These are phyloP conservation scores for Ichthyophthirius multifiliis DNA, from an alignment of 169 alveolate genomes.

Conservation along the genomic window DNA sequence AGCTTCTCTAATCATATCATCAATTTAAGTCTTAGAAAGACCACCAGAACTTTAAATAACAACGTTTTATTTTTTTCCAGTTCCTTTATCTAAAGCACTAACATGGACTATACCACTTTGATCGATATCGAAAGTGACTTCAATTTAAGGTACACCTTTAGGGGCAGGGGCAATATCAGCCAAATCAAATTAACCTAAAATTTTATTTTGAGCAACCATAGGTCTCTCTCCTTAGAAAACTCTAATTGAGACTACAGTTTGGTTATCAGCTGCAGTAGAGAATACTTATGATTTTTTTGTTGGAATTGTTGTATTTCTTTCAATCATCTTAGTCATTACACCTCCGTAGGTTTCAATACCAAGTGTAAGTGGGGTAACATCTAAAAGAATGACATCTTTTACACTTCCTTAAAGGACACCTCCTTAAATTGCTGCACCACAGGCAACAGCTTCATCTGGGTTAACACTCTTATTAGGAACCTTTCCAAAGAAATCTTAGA, in stretches of 20 bases:
- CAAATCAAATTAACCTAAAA: conserved; percentile 97
- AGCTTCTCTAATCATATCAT: conserved; percentile 97
- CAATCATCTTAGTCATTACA: conserved; percentile 94
- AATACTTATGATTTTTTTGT: conserved; percentile 97
- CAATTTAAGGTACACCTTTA: conserved; percentile 91
- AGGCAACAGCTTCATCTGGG: conserved; percentile 99
- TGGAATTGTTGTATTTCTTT: conserved; percentile 98
- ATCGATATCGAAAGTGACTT: conserved; percentile 97
- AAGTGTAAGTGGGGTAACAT: conserved; percentile 91
- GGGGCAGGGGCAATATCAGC: conserved; percentile 99
- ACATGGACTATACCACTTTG: conserved; percentile 98
- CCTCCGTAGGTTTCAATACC: conserved; percentile 99
- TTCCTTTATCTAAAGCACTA: conserved; percentile 96
- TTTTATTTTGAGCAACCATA: conserved; percentile 96
- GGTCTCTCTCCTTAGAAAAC: conserved; percentile 99
- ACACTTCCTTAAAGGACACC: conserved; percentile 97
- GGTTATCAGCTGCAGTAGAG: conserved; percentile 98
- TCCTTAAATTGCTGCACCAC: conserved; percentile 99
- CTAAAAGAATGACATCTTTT: conserved; percentile 95
- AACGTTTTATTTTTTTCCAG: conserved; percentile 94
- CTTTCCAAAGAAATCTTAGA: conserved; percentile 91
- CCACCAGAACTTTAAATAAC: conserved; percentile 97
- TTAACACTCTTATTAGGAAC: conserved; percentile 96
- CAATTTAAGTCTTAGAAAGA: conserved; percentile 91
- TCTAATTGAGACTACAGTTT: conserved; percentile 96